Evolutionary conservation across 2,329 filamentous ascomycete species (phyloP).

Genomic region (Arachnomyces sp.): DNA sequence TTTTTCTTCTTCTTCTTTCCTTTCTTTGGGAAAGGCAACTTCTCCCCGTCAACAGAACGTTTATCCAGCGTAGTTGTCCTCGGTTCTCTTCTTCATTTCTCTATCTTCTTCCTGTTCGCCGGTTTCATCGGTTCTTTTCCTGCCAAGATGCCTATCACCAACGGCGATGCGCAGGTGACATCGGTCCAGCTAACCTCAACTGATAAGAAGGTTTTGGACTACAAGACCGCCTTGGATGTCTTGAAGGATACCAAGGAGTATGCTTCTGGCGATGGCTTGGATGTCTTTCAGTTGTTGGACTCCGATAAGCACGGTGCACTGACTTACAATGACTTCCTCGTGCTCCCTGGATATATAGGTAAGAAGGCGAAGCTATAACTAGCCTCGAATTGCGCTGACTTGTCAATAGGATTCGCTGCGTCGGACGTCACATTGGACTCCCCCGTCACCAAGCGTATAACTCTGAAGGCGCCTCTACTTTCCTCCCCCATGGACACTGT

Average conservation of each 20-base stretch:
- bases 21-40: slow-evolving; percentile 49
- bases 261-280: slow-evolving; percentile 71
- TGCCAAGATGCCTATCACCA: slow-evolving; percentile 61
- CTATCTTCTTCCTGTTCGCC: slow-evolving; percentile 13
- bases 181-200: slow-evolving; percentile 35
- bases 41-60: slow-evolving; percentile 52
- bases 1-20: slow-evolving; percentile 36
- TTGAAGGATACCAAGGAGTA: slow-evolving; percentile 61
- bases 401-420: slow-evolving; percentile 66
- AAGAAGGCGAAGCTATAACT: slow-evolving; percentile 23
- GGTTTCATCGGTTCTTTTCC: slow-evolving; percentile 22
- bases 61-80: slow-evolving; percentile 33
- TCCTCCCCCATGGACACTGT: slow-evolving; percentile 99
- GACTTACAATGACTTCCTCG: slow-evolving; percentile 97
- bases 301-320: slow-evolving; percentile 85
- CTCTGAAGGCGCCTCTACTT: slow-evolving; percentile 90
- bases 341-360: slow-evolving; percentile 94
- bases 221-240: slow-evolving; percentile 66
- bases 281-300: slow-evolving; percentile 79
- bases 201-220: slow-evolving; percentile 57
- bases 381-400: slow-evolving; percentile 1
- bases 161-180: slow-evolving; percentile 51
- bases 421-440: slow-evolving; percentile 82
- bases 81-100: slow-evolving; percentile 28
- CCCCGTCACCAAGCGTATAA: slow-evolving; percentile 88